Evolutionary conservation across 2,329 filamentous ascomycete genomes (phyloP).

Genomic region (Fusarium nygamai): DNA sequence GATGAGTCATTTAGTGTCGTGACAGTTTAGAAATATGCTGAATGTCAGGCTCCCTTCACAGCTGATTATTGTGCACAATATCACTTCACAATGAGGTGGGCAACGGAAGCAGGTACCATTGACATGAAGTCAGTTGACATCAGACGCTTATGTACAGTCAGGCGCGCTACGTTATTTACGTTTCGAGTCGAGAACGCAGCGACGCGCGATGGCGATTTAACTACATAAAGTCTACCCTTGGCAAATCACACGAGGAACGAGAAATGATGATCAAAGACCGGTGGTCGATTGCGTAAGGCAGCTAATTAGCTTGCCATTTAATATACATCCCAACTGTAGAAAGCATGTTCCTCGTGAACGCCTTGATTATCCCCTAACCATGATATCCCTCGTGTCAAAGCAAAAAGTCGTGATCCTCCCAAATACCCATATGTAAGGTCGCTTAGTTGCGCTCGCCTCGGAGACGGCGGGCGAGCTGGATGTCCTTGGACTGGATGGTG

Average conservation of each 20-base stretch:
- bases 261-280: conserved; percentile 25
- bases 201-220: neutral
- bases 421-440: conserved; percentile 26
- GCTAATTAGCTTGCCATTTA: conserved; percentile 47
- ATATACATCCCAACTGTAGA: conserved; percentile 56
- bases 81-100: neutral
- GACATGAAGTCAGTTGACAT: too few relatives aligned
- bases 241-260: conserved; percentile 10
- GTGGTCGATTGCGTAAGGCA: conserved; percentile 41
- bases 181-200: fast-evolving
- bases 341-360: conserved; percentile 56
- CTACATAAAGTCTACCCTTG: neutral
- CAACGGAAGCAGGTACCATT: neutral
- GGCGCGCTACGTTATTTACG: fast-evolving
- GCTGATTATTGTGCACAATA: neutral
- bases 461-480: conserved; percentile 94
- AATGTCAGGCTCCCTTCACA: neutral
- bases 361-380: conserved; percentile 58
- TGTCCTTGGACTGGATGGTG: conserved; percentile 97
- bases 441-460: conserved; percentile 90
- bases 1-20: neutral
- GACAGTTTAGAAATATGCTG: neutral
- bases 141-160: too few relatives aligned
- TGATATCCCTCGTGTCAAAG: conserved; percentile 52
- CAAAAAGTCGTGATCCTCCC: conserved; percentile 54